Evolutionary conservation across 2,329 filamentous ascomycete species (phyloP), one percentile per base, ranked within the genome.

Genomic region (Claviceps sp.): DNA sequence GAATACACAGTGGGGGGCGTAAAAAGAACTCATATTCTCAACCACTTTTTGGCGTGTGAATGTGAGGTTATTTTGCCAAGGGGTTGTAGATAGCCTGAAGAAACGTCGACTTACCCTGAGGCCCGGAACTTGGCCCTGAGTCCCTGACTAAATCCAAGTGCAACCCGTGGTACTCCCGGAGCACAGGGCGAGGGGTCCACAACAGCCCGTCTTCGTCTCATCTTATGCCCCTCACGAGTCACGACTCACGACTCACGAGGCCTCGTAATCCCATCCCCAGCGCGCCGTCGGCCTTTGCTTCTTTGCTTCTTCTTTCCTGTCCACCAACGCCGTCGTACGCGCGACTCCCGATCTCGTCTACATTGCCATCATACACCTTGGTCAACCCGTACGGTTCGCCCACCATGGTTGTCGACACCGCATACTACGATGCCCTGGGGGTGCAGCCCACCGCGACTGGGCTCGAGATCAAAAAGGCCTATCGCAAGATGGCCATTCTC

Each of bases 391-490:
- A 30, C 40, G 5, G 52, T 41, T 50, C 50, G 39, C 51, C 58
- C 64, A 74, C 63, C 64, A 94, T 94, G 89, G 89, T 93, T 61
- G 86, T 85, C 62, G 89, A 95, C 69, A 94, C 88, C 54, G 73
- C 81, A 60, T 95, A 95, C 71, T 94, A 94, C 70, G 89, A 95
- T 70, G 82, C 81, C 60, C 76, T 96, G 41, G 87, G 86, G 64
- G 89, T 96, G 62, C 75, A 84, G 71, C 84, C 89, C 58, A 88
- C 85, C 52, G 91, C 90, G 34, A 85, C 87, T 41, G 87, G 91
- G 67, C 79, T 95, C 49, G 89, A 96, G 67, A 96, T 96, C 71
- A 96, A 96, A 70, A 95, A 95, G 73, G 90, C 90, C 30, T 96
- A 96, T 71, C 82, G 90, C 66, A 96, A 91, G 72, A 79, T 93